These are phyloP conservation scores for Kuraishia piskuri DNA, from an alignment of 805 yeast genomes.

Conservation along the genomic window DNA sequence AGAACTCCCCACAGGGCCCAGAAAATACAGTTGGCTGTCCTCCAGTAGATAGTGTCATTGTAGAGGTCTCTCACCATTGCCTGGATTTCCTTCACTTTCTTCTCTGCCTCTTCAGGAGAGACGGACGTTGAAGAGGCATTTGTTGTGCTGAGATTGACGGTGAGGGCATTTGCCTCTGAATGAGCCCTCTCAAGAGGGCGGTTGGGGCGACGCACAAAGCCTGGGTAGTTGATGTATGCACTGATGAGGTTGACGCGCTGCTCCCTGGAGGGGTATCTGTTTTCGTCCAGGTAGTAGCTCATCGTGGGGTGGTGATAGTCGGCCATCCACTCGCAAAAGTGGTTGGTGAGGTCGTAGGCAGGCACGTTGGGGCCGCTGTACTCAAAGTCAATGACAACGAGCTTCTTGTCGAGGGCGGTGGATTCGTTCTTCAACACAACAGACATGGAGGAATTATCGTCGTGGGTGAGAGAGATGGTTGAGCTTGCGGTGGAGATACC, in stretches of 20 bases:
- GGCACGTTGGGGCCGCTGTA: conserved; percentile 88
- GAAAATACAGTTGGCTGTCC: conserved; percentile 66
- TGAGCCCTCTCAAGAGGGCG: background rate
- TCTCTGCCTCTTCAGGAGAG: background rate
- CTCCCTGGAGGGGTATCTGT: conserved; percentile 56
- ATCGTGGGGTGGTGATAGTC: conserved; percentile 66
- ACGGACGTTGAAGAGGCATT: background rate
- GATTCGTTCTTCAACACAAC: background rate
- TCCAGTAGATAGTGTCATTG: conserved; percentile 67
- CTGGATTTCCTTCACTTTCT: conserved; percentile 26
- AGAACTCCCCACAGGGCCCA: conserved; percentile 95
- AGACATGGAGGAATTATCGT: background rate
- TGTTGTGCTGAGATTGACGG: background rate
- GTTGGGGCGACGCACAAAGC: conserved; percentile 7
- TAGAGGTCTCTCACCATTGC: conserved; percentile 40
- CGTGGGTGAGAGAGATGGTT: background rate
- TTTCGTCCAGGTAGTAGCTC: conserved; percentile 42
- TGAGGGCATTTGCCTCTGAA: background rate
- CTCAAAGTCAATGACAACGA: conserved; percentile 94
- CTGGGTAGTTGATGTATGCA: conserved; percentile 65
- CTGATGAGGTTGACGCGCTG: conserved; percentile 65
- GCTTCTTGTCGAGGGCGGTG: conserved; percentile 42
- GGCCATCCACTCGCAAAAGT: conserved; percentile 95
- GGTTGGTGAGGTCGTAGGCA: conserved; percentile 87
- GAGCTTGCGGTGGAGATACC: background rate